Conservation (phyloP, 2,329 filamentous ascomycete genomes). For the Neofusicoccum sp. region DNA sequence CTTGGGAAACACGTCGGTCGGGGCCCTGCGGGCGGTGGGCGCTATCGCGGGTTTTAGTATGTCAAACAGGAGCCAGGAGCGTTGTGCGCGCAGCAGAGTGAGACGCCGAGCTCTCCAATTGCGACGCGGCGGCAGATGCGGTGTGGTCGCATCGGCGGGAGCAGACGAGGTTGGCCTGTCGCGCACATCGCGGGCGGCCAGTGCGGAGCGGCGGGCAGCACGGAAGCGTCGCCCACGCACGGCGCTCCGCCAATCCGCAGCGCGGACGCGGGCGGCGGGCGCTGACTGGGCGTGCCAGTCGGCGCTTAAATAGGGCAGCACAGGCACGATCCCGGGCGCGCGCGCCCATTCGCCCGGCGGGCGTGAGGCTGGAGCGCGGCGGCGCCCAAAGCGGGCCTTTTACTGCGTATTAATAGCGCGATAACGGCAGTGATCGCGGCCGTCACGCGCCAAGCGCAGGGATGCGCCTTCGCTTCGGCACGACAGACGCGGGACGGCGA, state of each 20-base stretch:
- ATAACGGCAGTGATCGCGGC: conserved; percentile 15
- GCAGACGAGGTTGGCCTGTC: background rate
- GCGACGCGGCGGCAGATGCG: conserved; percentile 3
- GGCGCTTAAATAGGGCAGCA: conserved; percentile 36
- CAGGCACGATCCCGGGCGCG: conserved; percentile 24
- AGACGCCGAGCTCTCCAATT: conserved; percentile 11
- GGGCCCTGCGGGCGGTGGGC: conserved; percentile 12
- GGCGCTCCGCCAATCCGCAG: conserved; percentile 30
- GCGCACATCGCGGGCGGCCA: background rate
- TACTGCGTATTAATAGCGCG: conserved; percentile 35
- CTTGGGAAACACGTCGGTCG: conserved; percentile 7
- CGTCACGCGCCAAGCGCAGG: conserved; percentile 9
- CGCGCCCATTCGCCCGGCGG: conserved; percentile 27
- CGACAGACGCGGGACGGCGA: conserved; percentile 22
- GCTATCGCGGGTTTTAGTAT: conserved; percentile 16
- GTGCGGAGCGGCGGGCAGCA: background rate
- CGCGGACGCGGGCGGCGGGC: conserved; percentile 25
- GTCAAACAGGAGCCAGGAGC: background rate
- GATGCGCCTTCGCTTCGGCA: conserved; percentile 27
- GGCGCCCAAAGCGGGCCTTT: conserved; percentile 24
- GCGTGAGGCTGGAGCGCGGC: conserved; percentile 27
- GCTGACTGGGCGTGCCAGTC: conserved; percentile 24
- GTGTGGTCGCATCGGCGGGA: conserved; percentile 9
- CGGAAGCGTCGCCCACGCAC: conserved; percentile 1
- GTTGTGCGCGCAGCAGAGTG: background rate